Evolutionary conservation across 345 rosid genomes (phyloP).

Genomic region (Eucalyptus polybractea): DNA sequence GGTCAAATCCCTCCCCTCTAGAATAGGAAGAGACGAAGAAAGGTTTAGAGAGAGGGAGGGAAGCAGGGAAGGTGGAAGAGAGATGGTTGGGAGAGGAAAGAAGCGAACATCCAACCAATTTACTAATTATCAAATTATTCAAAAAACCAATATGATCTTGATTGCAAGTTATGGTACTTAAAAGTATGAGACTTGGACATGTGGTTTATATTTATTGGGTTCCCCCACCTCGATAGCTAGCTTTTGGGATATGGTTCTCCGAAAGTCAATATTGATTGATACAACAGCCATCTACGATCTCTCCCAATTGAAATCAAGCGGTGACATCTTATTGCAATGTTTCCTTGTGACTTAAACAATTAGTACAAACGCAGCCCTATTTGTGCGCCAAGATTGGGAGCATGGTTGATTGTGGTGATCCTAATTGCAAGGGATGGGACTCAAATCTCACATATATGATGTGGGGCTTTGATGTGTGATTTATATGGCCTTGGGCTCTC

Average conservation of each 20-base stretch:
- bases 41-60: too few species aligned
- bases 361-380: background rate
- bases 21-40: too few species aligned
- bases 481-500: background rate
- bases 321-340: background rate
- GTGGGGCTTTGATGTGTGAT: too few species aligned
- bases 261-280: background rate
- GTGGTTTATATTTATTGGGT: background rate
- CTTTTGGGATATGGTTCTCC: background rate
- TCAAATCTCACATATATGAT: too few species aligned
- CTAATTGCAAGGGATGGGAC: background rate
- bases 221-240: background rate
- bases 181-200: background rate
- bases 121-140: background rate
- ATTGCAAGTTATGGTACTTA: background rate
- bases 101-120: background rate
- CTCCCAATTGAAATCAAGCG: background rate
- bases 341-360: background rate
- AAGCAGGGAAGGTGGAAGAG: too few species aligned
- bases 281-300: background rate
- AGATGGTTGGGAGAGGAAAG: too few species aligned
- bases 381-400: background rate
- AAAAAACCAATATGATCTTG: background rate
- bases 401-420: background rate
- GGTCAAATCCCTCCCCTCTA: too few species aligned